Evolutionary conservation across 2,329 filamentous ascomycete genomes (phyloP).

Genomic region (Botrytis aclada): DNA sequence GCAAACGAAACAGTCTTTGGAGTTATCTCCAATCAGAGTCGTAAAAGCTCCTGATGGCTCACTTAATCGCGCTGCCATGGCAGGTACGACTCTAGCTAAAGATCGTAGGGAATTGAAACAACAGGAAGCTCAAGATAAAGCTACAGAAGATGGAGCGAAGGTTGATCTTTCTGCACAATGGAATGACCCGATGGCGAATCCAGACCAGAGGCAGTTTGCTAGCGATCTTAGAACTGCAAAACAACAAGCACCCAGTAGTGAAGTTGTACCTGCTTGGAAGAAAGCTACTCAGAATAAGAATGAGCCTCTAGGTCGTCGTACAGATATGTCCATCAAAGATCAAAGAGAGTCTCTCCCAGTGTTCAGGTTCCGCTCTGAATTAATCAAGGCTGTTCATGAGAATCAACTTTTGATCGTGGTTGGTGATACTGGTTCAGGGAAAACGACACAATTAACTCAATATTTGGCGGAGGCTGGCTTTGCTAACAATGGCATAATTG

Average conservation of each 20-base stretch:
- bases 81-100: slow-evolving; percentile 81
- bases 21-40: slow-evolving; percentile 91
- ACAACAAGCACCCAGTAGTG: slow-evolving; percentile 53
- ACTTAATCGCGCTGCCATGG: slow-evolving; percentile 93
- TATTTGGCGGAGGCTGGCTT: slow-evolving; percentile 93
- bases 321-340: slow-evolving; percentile 89
- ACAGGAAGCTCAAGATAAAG: slow-evolving; percentile 77
- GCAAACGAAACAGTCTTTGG: slow-evolving; percentile 93
- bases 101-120: slow-evolving; percentile 86
- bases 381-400: slow-evolving; percentile 80
- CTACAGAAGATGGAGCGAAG: slow-evolving; percentile 68
- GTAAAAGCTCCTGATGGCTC: slow-evolving; percentile 98
- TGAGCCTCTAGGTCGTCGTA: slow-evolving; percentile 79
- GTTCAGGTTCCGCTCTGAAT: slow-evolving; percentile 79
- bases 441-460: slow-evolving; percentile 94
- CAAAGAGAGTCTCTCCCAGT: slow-evolving; percentile 89
- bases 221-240: slow-evolving; percentile 74
- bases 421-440: slow-evolving; percentile 94
- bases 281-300: slow-evolving; percentile 75
- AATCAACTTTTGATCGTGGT: slow-evolving; percentile 96
- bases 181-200: slow-evolving; percentile 93
- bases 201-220: slow-evolving; percentile 84
- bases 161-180: slow-evolving; percentile 87
- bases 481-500: slow-evolving; percentile 81
- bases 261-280: slow-evolving; percentile 90